These are phyloP conservation scores for Chromera velia DNA, from an alignment of 73 alveolate genomes.

Conservation along the genomic window DNA sequence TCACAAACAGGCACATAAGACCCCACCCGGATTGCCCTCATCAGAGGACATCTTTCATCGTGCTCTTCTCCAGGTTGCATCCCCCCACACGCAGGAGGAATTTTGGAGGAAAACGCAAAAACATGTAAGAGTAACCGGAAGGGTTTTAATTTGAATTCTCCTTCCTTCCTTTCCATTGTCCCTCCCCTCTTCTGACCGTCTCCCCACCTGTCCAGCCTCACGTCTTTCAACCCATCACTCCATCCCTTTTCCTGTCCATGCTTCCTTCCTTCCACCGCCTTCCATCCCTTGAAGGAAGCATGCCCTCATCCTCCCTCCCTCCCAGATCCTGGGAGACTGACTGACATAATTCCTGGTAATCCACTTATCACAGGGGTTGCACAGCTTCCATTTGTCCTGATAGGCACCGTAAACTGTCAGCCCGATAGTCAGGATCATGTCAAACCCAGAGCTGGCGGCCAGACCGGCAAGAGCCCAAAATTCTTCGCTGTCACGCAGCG, in stretches of 20 bases:
- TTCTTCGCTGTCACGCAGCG: constrained; percentile 7
- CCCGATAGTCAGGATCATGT: background rate
- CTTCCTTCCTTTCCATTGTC: background rate
- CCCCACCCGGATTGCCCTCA: too few species aligned
- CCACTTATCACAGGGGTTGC: background rate
- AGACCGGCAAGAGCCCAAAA: background rate
- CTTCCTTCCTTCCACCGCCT: background rate
- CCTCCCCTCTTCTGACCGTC: background rate
- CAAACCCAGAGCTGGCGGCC: background rate
- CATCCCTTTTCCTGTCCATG: background rate
- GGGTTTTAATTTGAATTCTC: too few species aligned
- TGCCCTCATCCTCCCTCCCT: too few species aligned
- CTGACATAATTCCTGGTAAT: too few species aligned
- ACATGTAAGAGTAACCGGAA: too few species aligned
- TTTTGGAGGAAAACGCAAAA: too few species aligned
- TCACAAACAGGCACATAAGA: too few species aligned
- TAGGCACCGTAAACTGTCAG: background rate
- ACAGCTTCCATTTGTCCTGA: background rate
- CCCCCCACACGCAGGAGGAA: too few species aligned
- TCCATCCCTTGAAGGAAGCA: too few species aligned
- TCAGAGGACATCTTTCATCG: too few species aligned
- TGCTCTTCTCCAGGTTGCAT: too few species aligned
- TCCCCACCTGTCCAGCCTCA: background rate
- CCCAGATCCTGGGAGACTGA: too few species aligned
- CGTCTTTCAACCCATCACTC: background rate